Evolutionary conservation across 2,329 filamentous ascomycete genomes (phyloP).

Genomic region (Graphilbum sp.): DNA sequence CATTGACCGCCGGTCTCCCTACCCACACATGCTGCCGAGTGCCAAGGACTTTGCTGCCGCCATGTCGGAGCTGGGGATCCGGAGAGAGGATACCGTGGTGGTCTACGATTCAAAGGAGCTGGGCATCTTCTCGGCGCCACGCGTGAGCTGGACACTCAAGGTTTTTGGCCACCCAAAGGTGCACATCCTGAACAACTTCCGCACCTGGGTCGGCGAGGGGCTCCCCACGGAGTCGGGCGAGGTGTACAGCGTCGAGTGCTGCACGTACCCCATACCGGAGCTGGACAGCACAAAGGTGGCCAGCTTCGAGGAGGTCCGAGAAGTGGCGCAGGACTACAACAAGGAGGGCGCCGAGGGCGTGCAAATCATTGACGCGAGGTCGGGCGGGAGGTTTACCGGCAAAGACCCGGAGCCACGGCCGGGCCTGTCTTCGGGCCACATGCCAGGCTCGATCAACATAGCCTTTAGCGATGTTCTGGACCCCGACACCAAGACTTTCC

Average conservation of each 20-base stretch:
- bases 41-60: slow-evolving; percentile 67
- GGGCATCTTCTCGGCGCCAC: slow-evolving; percentile 85
- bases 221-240: slow-evolving; percentile 69
- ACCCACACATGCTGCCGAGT: slow-evolving; percentile 90
- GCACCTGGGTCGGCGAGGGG: slow-evolving; percentile 75
- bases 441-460: slow-evolving; percentile 73
- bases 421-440: slow-evolving; percentile 77
- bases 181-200: slow-evolving; percentile 90
- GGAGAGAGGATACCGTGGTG: slow-evolving; percentile 74
- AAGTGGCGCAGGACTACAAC: slow-evolving; percentile 57
- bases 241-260: slow-evolving; percentile 49
- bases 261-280: slow-evolving; percentile 46
- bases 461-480: slow-evolving; percentile 70
- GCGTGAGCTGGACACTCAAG: slow-evolving; percentile 84
- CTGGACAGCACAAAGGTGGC: slow-evolving; percentile 48
- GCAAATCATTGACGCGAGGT: slow-evolving; percentile 79
- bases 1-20: slow-evolving; percentile 73
- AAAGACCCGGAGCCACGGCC: slow-evolving; percentile 72
- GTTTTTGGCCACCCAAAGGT: slow-evolving; percentile 82
- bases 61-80: slow-evolving; percentile 79
- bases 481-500: slow-evolving; percentile 63
- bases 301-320: slow-evolving; percentile 67
- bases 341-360: slow-evolving; percentile 73
- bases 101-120: slow-evolving; percentile 87
- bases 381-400: slow-evolving; percentile 65